Evolutionary conservation across 768 basidiomycete species (phyloP), one percentile per base, ranked within the genome.

Genomic region (Gymnopilus dilepis): DNA sequence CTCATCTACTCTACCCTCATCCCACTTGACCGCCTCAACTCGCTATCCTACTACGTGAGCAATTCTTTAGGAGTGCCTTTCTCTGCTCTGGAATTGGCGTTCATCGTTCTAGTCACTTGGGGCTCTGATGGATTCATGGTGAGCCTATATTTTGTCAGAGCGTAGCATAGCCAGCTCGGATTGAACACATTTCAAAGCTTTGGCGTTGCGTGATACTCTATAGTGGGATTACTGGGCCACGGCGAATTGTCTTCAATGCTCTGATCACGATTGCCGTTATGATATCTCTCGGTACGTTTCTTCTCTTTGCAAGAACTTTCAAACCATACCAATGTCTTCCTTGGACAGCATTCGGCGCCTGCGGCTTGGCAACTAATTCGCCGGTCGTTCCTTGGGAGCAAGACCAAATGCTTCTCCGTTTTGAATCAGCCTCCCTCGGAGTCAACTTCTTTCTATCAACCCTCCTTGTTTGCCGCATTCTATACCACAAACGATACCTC

Each of bases 161-260:
- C 3, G n/a, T 24, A 42, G 30, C 9, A 4, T 8, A 38, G 58
- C 34, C 13, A 19, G 0, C 26, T 41, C 26, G 5, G 1, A 41
- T 15, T 17, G 12, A 21, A 19, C 2, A 17, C 6, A 8, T 21
- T 31, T n/a, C 17, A 9, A 42, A 64, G 63, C 53, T 60, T 28
- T 64, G 63, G 63, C 58, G 63, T 7, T 64, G 63, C 22, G 33
- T 51, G 21, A 57, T 62, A 15, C 24, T 62, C 24, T 62, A 62
- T 30, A 31, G 40, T 15, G 61, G 61, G 3, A 34, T 58, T 38
- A 33, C 50, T 24, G 26, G 24, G 2, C 28, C n/a, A 19, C 9
- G 15, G 15, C 28, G 50, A 15, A n/a, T 40, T 7, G 19, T 15
- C 2, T 26, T 62, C 21, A 52, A 26, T 13, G 21, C 6, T 4